phyloP scores from a whole-genome alignment of 306 rosid species.

The Trichosanthes truncata region DNA sequence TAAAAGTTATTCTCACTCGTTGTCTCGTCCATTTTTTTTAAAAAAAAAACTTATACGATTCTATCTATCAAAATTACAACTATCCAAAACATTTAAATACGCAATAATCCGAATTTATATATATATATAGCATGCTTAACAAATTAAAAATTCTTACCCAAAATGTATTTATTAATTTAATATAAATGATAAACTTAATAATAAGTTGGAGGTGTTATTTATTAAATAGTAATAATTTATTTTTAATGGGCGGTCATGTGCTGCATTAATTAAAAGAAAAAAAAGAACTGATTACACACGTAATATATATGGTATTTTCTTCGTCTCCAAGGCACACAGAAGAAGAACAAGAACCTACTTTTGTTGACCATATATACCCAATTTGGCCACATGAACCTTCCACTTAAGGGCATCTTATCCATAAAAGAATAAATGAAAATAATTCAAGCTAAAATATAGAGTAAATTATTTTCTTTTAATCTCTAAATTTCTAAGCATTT shows the following conservation, averaged over 20 bases:
- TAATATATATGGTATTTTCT: background rate
- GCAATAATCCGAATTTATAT: no score
- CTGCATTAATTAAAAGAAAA: background rate
- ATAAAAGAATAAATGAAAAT: background rate
- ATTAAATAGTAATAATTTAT: background rate
- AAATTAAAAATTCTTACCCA: no score
- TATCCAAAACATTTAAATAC: background rate
- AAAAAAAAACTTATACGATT: no score
- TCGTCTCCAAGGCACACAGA: background rate
- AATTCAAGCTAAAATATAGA: background rate
- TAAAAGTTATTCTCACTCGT: background rate
- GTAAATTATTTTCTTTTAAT: no score
- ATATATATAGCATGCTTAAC: no score
- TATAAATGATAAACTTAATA: background rate
- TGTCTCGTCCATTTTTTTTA: background rate
- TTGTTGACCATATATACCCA: background rate
- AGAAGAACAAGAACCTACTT: background rate
- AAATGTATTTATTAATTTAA: background rate
- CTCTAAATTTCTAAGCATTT: no score
- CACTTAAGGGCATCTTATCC: no score
- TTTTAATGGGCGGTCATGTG: background rate
- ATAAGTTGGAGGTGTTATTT: background rate
- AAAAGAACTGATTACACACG: background rate
- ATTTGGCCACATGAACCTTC: background rate
- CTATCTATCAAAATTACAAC: background rate